Conservation (phyloP, 192 early-diverging fungal genomes). For the Mortierella hygrophila region DNA sequence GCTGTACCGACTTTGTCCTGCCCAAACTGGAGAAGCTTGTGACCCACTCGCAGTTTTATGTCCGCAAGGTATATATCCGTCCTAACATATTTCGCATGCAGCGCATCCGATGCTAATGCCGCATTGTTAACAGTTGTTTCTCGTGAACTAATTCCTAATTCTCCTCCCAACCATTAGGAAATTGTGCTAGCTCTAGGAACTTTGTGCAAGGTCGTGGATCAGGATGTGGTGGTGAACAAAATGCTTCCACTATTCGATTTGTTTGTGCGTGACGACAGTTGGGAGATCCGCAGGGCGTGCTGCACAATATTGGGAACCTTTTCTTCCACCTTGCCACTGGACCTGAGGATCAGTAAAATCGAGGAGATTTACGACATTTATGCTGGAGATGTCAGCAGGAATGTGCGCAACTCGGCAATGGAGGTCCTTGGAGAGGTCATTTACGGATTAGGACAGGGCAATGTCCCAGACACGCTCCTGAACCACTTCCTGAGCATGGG, state of each 20-base stretch:
- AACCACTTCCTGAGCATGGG: conserved; percentile 65
- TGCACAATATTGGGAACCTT: conserved; percentile 61
- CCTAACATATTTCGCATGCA: too few species aligned
- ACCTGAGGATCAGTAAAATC: conserved; percentile 57
- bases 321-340: conserved; percentile 62
- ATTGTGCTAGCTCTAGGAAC: conserved; percentile 54
- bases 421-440: conserved; percentile 71
- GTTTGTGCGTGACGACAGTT: conserved; percentile 64
- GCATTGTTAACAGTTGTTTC: too few species aligned
- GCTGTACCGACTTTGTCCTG: conserved; percentile 58
- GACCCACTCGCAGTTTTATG: conserved; percentile 65
- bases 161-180: conserved; percentile 14
- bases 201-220: conserved; percentile 36
- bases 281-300: conserved; percentile 71
- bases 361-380: conserved; percentile 65
- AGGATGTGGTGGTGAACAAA: conserved; percentile 41
- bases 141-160: too few species aligned
- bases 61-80: conserved; percentile 58
- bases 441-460: conserved; percentile 61
- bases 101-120: too few species aligned
- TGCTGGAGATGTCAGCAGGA: conserved; percentile 63
- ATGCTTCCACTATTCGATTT: conserved; percentile 64
- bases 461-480: conserved; percentile 61
- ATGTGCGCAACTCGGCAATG: conserved; percentile 64
- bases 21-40: conserved; percentile 65